Evolutionary conservation across 805 yeast species (phyloP), one percentile per base, ranked within the genome.

Genomic region (Monosporozyma aerobia): DNA sequence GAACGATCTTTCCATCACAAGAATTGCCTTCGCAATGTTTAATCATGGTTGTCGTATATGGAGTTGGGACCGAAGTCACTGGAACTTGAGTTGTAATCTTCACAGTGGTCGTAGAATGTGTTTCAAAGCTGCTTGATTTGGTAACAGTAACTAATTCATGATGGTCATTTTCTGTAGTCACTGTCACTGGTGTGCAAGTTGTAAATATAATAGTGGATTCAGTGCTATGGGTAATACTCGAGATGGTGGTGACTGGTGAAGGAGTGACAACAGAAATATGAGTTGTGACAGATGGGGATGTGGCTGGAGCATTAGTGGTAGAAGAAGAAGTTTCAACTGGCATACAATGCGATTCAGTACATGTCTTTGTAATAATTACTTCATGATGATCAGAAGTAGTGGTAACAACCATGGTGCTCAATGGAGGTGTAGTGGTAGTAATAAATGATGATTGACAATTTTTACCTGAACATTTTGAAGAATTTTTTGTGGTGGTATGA

Each of bases 81-180:
- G 53, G 52, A 25, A 50, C 48, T 33, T 44, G 44, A 13, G 51
- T 44, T 4, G 37, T 50, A 35, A 53, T 35, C 14, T 45, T 16
- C 9, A 56, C 39, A 13, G 58, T 53, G 13, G 59, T 54, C 3
- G 50, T 52, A 2, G 50, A 44, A 1, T 55, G 49, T 3, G 52
- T 13, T 6, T 49, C 47, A 22, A 46, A 52, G 9, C 52, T 47
- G 19, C 29, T 40, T 5, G 58, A 53, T 29, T 54, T 53, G 13
- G 56, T 55, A 29, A 54, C 49, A 3, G 59, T 58, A 2, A 50
- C 39, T 19, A 53, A 33, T 19, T 56, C 49, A 14, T 53, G 53
- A 29, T 50, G 30, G 2, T 47, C 47, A 29, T 52, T 23, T 37
- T 53, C 40, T 4, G 57, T 47, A 11, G 52, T 55, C 8, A 27